Evolutionary conservation across 495 filamentous ascomycete genomes (phyloP), one percentile per base, ranked within the genome.

Genomic region (Xylaria castorea): DNA sequence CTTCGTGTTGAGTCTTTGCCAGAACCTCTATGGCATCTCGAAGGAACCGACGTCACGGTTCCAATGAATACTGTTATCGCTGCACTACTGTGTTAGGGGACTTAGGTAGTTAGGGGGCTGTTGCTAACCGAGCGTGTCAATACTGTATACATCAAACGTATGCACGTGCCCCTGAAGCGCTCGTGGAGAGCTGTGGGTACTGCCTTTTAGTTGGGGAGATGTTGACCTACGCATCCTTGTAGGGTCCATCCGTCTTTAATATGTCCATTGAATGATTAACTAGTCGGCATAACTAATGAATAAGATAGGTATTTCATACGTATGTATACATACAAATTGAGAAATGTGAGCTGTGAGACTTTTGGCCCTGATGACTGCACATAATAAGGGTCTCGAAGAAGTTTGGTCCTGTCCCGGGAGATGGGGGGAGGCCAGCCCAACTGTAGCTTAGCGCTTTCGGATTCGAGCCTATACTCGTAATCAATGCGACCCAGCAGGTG

Each of bases 121-220:
- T 8, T 32, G 27, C 5, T 32, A 55, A 55, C 48, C n/a, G 48
- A 25, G 2, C 30, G 34, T 40, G n/a, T 38, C 11, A 9, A 22
- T 64, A 44, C 36, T 44, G 61, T 44, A 64, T 44, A 64, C 61
- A 12, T 44, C 38, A 44, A 27, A 66, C 27, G 16, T 66, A 66
- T 34, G 63, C 63, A 66, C 63, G 63, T 66, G 63, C 42, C 42
- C 25, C 16, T 34, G 25, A 34, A 48, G 38, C 12, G 16, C 25
- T 66, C 30, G 14, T 66, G 63, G 63, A n/a, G 25, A n/a, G 63
- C 63, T 50, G 25, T 50, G 25, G 42, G 30, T 34, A 32, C 61
- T 38, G 38, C 34, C 58, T 38, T 22, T 61, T 61, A n/a, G 32
- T 61, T 12, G n/a, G 27, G 27, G 27, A 32, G 5, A 5, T 18